phyloP scores from a whole-genome alignment of 1,139 yeast species.

The Suhomyces maxii region DNA sequence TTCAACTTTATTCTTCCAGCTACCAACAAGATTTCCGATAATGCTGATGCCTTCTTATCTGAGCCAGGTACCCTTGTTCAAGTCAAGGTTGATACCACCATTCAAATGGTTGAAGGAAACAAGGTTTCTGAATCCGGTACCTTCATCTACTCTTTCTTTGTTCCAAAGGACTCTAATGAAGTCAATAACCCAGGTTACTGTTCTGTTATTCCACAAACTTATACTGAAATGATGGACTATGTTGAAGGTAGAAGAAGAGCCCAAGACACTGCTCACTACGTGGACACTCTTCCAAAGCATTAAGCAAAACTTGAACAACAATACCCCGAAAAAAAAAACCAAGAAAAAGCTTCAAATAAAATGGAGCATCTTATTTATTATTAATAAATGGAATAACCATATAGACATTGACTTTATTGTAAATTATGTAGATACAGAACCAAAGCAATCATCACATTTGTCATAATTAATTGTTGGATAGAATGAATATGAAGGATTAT shows the following conservation, averaged over 20 bases:
- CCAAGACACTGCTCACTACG: constrained; percentile 72
- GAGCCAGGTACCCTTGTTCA: constrained; percentile 88
- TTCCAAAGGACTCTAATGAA: constrained; percentile 48
- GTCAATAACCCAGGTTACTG: constrained; percentile 50
- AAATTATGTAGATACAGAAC: background rate
- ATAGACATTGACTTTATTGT: background rate
- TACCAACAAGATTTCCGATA: constrained; percentile 53
- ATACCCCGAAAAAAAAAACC: background rate
- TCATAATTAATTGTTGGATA: too few species aligned
- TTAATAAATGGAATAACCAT: background rate
- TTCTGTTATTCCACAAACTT: constrained; percentile 82
- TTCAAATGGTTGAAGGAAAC: constrained; percentile 56
- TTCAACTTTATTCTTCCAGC: constrained; percentile 55
- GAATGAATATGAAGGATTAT: too few species aligned
- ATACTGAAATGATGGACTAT: constrained; percentile 89
- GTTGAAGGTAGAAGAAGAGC: constrained; percentile 91
- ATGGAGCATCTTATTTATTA: background rate
- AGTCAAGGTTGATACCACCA: constrained; percentile 82
- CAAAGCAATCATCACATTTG: too few species aligned
- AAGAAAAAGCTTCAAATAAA: background rate
- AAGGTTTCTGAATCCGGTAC: constrained; percentile 67
- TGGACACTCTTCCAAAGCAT: constrained; percentile 38
- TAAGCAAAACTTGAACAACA: background rate
- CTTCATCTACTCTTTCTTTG: constrained; percentile 85
- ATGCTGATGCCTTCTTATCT: constrained; percentile 60